Percentiles rank a stretch among this genome's conserved stretches.
Conservation (phyloP, 2,329 filamentous ascomycete genomes). For the Paecilomyces fulvus region DNA sequence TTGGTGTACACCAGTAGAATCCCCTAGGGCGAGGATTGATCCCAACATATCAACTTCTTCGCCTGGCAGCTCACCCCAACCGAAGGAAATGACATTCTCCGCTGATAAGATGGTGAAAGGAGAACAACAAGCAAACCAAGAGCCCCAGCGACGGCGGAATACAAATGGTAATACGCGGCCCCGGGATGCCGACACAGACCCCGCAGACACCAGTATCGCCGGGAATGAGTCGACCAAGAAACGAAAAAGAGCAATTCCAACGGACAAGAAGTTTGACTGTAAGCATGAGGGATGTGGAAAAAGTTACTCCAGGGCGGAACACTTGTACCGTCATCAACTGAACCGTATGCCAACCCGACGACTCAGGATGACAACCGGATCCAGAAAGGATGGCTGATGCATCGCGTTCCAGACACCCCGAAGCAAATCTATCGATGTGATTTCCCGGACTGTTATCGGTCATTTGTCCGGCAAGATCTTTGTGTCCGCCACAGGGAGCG, state of each 20-base stretch:
- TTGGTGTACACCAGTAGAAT: constrained; percentile 1
- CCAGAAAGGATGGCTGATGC: constrained; percentile 4
- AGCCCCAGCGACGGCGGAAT: constrained; percentile 2
- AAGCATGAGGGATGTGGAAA: constrained; percentile 83
- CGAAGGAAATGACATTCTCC: constrained; percentile 12
- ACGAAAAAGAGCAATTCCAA: constrained; percentile 32
- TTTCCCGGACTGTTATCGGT: constrained; percentile 79
- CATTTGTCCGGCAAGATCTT: constrained; percentile 88
- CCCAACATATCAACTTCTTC: not conserved
- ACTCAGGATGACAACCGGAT: not conserved
- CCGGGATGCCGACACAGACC: constrained; percentile 10
- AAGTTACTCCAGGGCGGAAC: constrained; percentile 92
- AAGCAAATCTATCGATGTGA: constrained; percentile 94
- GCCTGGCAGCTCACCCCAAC: not conserved
- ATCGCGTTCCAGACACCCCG: constrained; percentile 58
- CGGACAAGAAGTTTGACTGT: constrained; percentile 61
- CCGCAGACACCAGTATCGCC: constrained; percentile 8
- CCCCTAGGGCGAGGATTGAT: constrained; percentile 3
- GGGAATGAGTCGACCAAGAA: constrained; percentile 26
- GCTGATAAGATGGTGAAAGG: constrained; percentile 13
- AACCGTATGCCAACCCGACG: constrained; percentile 57
- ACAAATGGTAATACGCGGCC: constrained; percentile 10
- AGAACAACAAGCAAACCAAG: constrained; percentile 7
- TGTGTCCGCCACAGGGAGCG: constrained; percentile 77
- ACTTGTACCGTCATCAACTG: constrained; percentile 90